Evolutionary conservation across 78 protist species (phyloP).

Genomic region (Fonticula alba): DNA sequence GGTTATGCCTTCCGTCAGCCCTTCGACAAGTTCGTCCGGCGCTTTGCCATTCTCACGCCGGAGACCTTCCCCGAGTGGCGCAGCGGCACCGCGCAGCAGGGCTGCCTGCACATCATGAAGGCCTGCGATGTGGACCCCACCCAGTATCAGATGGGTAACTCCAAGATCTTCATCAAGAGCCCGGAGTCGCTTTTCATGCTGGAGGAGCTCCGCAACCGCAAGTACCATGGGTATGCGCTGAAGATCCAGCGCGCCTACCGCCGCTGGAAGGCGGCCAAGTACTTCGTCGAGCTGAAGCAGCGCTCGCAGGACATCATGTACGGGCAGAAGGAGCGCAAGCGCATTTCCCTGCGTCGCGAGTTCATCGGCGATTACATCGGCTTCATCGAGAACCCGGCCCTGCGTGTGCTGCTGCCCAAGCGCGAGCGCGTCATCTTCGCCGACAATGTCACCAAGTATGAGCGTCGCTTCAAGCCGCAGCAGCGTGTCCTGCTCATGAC

Average conservation of each 20-base stretch:
- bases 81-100: not conserved
- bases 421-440: constrained; percentile 39
- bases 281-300: constrained; percentile 1
- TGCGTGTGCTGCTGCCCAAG: constrained; percentile 4
- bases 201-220: constrained; percentile 44
- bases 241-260: constrained; percentile 38
- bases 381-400: not conserved
- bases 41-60: constrained; percentile 37
- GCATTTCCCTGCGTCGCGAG: not conserved
- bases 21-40: constrained; percentile 40
- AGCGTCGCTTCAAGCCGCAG: constrained; percentile 36
- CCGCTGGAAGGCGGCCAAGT: constrained; percentile 3
- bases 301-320: not conserved
- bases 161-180: constrained; percentile 55
- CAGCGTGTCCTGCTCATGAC: constrained; percentile 44
- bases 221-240: constrained; percentile 25
- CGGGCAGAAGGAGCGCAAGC: constrained; percentile 4
- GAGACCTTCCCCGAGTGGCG: constrained; percentile 4
- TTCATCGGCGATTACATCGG: constrained; percentile 13
- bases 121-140: constrained; percentile 1
- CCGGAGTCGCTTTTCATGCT: constrained; percentile 44
- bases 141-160: constrained; percentile 45
- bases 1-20: constrained; percentile 75
- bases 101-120: not conserved
- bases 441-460: constrained; percentile 36